phyloP scores from a whole-genome alignment of 2,329 filamentous ascomycete genomes.

The Cryphonectria parasitica region DNA sequence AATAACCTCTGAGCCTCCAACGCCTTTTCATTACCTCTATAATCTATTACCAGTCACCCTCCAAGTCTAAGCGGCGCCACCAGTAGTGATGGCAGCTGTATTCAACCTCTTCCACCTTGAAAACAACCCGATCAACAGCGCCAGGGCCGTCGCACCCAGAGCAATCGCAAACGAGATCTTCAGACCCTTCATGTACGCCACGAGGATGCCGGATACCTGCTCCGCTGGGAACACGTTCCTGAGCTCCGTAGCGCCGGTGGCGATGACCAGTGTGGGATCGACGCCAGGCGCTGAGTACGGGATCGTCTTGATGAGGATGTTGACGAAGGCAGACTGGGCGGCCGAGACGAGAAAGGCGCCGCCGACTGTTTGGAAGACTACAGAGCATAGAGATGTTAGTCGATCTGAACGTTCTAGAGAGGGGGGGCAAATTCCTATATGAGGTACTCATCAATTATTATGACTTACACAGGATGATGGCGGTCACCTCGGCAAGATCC shows the following conservation, averaged over 20 bases:
- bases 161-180: slow-evolving; percentile 24
- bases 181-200: slow-evolving; percentile 53
- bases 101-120: slow-evolving; percentile 27
- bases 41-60: background rate
- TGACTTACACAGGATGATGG: slow-evolving; percentile 40
- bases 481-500: slow-evolving; percentile 46
- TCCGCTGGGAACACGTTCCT: slow-evolving; percentile 48
- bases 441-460: background rate
- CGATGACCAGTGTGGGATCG: slow-evolving; percentile 37
- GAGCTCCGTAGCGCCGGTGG: slow-evolving; percentile 53
- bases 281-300: slow-evolving; percentile 36
- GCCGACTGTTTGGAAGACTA: slow-evolving; percentile 49
- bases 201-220: slow-evolving; percentile 53
- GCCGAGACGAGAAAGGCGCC: slow-evolving; percentile 52
- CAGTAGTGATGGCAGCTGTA: slow-evolving; percentile 18
- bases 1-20: background rate
- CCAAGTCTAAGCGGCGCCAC: slow-evolving; percentile 3
- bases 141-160: slow-evolving; percentile 9
- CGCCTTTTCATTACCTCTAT: background rate
- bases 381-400: slow-evolving; percentile 29
- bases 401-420: slow-evolving; percentile 6
- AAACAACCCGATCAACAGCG: slow-evolving; percentile 11
- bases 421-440: no score
- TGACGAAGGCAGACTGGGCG: slow-evolving; percentile 45
- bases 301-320: slow-evolving; percentile 39